Base-by-base conservation (phyloP, 1,284 basidiomycete species). In the Puccinia coronata region DNA sequence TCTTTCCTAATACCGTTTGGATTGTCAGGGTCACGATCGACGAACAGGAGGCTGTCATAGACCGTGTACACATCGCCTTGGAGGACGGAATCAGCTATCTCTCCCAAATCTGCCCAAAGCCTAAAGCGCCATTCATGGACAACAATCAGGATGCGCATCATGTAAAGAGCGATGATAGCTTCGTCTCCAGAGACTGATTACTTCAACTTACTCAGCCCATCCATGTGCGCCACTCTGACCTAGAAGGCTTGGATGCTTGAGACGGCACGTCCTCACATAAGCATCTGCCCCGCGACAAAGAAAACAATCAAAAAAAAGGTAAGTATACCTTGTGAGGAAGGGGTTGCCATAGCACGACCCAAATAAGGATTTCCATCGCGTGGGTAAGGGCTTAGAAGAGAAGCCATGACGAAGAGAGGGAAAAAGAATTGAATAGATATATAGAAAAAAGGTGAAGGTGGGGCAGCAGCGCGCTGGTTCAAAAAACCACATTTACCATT, bases 231-330 rank as follows among this genome's bases (percentile, higher is more conserved):
- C 82, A 3, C 82, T 71, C 14, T 80, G 49, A 3, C 83, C 83
- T 51, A 84, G 77, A 16, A 84, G 74, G 6, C 47, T 80, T 0
- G 83, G 83, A 67, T 84, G 83, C 41, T 84, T 84, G 36, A 51
- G 25, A 0, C 80, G 78, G 14, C 83, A 83, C 14, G 82, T 82
- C 57, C 70, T 67, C 23, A 82, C 75, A 28, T 82, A 82, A 36
- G 77, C 77, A 80, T 80, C 77, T 80, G 51, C 49, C 53, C 25
- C 51, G 1, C 20, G 25, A 34, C 20, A 34, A 2, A 71, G 16
- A 53, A 12, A 59, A 23, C 25, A 31, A 59, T n/a, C 51, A 59
- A 43, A 53, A 11, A 53, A 47, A 34, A 3, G 11, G 47, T 53
- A 72, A 72, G 53, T 31, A 61, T 57, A 59, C 36, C 43, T n/a